Percentiles rank a stretch among this genome's conserved stretches.
These are phyloP conservation scores for Panicum hallii DNA, from an alignment of 202 grass and related monocot genomes.

Conservation along the genomic window DNA sequence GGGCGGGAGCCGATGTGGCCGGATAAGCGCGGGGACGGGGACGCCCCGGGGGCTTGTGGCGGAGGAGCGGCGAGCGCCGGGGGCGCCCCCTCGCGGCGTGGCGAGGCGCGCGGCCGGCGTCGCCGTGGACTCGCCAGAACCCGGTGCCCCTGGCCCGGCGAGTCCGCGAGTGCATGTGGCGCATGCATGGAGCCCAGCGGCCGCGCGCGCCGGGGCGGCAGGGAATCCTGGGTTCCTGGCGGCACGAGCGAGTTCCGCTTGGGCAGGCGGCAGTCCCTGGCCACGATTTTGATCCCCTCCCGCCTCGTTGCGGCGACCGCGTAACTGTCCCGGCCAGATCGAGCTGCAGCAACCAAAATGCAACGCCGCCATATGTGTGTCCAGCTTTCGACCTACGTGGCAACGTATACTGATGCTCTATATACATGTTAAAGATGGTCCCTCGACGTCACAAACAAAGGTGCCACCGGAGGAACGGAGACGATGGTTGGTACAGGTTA, in stretches of 20 bases:
- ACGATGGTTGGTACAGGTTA: too few relatives aligned
- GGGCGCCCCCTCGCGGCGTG: neutral
- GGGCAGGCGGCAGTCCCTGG: neutral
- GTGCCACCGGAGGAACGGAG: too few relatives aligned
- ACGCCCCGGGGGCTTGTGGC: slow-evolving; percentile 27
- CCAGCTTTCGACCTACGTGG: neutral
- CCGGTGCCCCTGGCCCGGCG: too few relatives aligned
- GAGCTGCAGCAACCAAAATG: neutral
- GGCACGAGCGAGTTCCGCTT: too few relatives aligned
- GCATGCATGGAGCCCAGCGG: neutral
- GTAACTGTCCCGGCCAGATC: neutral
- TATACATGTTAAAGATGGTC: too few relatives aligned
- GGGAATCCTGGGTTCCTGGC: neutral
- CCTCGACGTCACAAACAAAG: too few relatives aligned
- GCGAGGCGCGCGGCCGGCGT: neutral
- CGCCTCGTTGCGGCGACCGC: neutral
- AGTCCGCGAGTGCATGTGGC: neutral
- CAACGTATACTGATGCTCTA: neutral
- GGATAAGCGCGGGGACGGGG: slow-evolving; percentile 31
- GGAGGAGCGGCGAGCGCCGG: slow-evolving; percentile 23
- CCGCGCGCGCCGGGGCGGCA: too few relatives aligned
- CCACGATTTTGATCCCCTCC: slow-evolving; percentile 1
- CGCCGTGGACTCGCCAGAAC: too few relatives aligned
- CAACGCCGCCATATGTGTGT: neutral
- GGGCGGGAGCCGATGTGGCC: neutral